Evolutionary conservation across 1,139 yeast genomes (phyloP), one percentile per base, ranked within the genome.

Genomic region (Sugiyamaella sp.): DNA sequence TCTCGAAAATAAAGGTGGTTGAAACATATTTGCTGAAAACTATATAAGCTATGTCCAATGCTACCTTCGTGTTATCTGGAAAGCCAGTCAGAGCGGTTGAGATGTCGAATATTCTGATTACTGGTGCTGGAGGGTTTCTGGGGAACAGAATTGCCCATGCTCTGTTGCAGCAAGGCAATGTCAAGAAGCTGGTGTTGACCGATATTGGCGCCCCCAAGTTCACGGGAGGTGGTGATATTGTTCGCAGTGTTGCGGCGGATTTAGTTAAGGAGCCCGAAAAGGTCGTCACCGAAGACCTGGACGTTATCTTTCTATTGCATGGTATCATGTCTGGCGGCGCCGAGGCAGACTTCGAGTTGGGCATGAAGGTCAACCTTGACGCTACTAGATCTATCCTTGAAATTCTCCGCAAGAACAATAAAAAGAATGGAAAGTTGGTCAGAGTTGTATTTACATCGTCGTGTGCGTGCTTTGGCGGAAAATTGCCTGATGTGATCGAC

Each of bases 281-380:
- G 3, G 49, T 60, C 9, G 47, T 62, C 40, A 51, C 54, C 12
- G 51, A 53, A 20, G 60, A 54, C 39, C 29, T 61, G 39, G 60
- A 58, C 45, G 54, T 52, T 9, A 57, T 55, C n/a, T 62, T 52
- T 38, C 54, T 61, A 16, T 57, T 63, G 37, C 66, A 63, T 48
- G 66, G 66, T 3, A 61, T 63, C 56, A 63, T 63, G 66, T 62
- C 66, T 6, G 63, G 66, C 17, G 65, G 65, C 16, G 53, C 66
- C 3, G 66, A 63, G 49, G 57, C 56, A 32, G 57, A 63, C 45
- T 62, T 61, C 43, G 66, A 61, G 48, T 60, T 63, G 21, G 66
- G 66, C 17, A 56, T 62, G 58, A 44, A 52, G 6, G 66, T 60
- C 37, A 63, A 63, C 39, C 50, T 63, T 14, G 66, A 60, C 37